phyloP scores from a whole-genome alignment of 2,329 filamentous ascomycete species.

The Davidsoniella australis region DNA sequence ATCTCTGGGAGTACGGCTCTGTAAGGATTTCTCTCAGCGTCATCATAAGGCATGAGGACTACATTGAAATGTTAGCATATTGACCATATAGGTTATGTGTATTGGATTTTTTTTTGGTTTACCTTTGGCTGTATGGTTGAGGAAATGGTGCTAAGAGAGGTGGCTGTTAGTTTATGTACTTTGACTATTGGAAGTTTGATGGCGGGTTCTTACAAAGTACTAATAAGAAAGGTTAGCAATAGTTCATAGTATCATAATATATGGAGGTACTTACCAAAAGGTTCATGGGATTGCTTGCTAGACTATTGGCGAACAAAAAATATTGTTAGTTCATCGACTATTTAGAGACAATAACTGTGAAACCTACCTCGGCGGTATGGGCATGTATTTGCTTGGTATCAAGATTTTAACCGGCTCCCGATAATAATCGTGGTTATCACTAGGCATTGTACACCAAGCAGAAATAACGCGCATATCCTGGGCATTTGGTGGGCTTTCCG shows the following conservation, averaged over 20 bases:
- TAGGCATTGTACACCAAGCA: constrained; percentile 10
- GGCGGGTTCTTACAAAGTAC: constrained; percentile 28
- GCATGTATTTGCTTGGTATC: constrained; percentile 31
- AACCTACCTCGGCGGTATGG: constrained; percentile 27
- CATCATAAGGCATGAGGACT: constrained; percentile 34
- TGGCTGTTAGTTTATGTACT: not conserved
- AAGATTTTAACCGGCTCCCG: constrained; percentile 46
- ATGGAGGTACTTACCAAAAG: constrained; percentile 32
- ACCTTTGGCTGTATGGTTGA: constrained; percentile 62
- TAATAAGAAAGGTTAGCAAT: constrained; percentile 17
- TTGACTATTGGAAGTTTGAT: not conserved
- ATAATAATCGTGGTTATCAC: constrained; percentile 40
- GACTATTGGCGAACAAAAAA: constrained; percentile 18
- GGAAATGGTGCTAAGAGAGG: constrained; percentile 35
- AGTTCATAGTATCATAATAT: not conserved
- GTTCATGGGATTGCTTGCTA: constrained; percentile 63
- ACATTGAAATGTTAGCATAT: not conserved
- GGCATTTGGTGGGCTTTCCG: constrained; percentile 10
- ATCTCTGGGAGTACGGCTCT: constrained; percentile 36
- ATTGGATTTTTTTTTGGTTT: constrained; percentile 20
- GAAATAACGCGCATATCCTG: constrained; percentile 8
- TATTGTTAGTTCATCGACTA: not conserved
- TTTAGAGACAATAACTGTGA: not conserved
- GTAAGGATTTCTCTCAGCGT: constrained; percentile 35
- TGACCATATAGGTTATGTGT: too few relatives aligned